These are phyloP conservation scores for Tricladium varicosporioides DNA, from an alignment of 2,329 filamentous ascomycete species.

Conservation along the genomic window DNA sequence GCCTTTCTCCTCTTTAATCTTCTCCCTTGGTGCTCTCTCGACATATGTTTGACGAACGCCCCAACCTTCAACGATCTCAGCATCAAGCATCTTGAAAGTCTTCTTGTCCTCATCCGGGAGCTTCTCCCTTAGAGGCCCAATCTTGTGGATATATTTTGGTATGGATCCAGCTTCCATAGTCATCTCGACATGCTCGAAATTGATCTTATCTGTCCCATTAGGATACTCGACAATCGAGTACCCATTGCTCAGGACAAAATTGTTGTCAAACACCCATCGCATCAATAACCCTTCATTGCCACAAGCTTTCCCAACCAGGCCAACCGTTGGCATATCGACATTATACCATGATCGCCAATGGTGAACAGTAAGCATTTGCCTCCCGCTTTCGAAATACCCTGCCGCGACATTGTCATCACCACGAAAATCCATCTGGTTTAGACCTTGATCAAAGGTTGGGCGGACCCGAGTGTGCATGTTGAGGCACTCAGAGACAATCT, in stretches of 20 bases:
- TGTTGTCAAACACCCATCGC: constrained; percentile 41
- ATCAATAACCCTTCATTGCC: constrained; percentile 38
- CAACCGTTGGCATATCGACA: constrained; percentile 18
- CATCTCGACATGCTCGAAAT: constrained; percentile 37
- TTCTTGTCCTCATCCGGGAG: constrained; percentile 51
- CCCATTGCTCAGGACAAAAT: constrained; percentile 43
- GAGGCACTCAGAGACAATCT: constrained; percentile 26
- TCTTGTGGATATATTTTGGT: constrained; percentile 42
- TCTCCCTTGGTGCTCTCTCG: constrained; percentile 2
- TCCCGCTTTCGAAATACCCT: constrained; percentile 28
- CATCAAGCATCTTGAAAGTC: constrained; percentile 23
- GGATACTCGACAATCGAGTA: constrained; percentile 33
- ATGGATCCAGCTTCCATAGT: constrained; percentile 38
- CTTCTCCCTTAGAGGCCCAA: constrained; percentile 49
- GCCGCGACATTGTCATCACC: constrained; percentile 16
- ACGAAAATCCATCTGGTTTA: constrained; percentile 31
- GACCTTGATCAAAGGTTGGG: constrained; percentile 21
- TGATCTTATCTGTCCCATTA: constrained; percentile 8
- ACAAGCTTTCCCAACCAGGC: constrained; percentile 19
- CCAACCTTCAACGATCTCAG: constrained; percentile 13
- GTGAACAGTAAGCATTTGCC: constrained; percentile 25
- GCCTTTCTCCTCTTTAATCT: neutral
- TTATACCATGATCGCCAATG: constrained; percentile 29
- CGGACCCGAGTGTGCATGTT: constrained; percentile 16
- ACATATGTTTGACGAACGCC: constrained; percentile 27